A percentile compares a stretch with the other conserved stretches of the same genome.
Conservation (phyloP, 371 early-diverging fungal genomes). For the Mortierella sp. region DNA sequence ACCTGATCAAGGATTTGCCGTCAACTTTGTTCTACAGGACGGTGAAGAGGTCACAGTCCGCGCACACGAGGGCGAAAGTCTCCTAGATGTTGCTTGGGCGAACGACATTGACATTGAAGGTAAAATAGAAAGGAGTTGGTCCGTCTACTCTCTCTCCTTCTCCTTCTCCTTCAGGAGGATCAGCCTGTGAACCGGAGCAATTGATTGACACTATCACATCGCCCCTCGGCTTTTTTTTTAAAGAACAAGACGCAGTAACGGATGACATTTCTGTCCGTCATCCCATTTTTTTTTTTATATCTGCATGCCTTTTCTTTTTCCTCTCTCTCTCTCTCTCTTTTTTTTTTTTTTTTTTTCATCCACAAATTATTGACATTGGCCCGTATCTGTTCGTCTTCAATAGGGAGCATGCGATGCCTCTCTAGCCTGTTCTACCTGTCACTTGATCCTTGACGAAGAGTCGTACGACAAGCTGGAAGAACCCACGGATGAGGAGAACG, state of each 20-base stretch:
- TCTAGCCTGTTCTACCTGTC: slow-evolving; percentile 96
- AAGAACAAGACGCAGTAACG: background rate
- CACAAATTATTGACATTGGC: background rate
- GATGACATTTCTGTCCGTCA: background rate
- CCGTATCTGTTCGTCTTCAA: background rate
- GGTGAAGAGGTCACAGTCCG: slow-evolving; percentile 80
- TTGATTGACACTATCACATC: background rate
- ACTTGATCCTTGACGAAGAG: slow-evolving; percentile 91
- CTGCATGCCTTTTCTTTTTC: background rate
- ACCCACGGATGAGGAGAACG: slow-evolving; percentile 98
- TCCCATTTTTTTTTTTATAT: slow-evolving; percentile 2
- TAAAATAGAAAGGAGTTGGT: background rate
- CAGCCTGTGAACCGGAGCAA: background rate
- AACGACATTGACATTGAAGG: slow-evolving; percentile 97
- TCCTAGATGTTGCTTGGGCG: slow-evolving; percentile 96
- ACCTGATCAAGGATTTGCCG: slow-evolving; percentile 53
- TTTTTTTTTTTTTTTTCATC: background rate
- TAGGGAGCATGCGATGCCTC: slow-evolving; percentile 98
- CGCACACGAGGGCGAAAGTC: slow-evolving; percentile 85
- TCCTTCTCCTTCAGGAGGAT: too few species aligned
- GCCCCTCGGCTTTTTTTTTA: background rate
- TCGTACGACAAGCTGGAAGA: slow-evolving; percentile 91
- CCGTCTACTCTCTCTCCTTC: too few species aligned
- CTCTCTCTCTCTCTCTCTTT: background rate
- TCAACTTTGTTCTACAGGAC: slow-evolving; percentile 76